Base-by-base conservation (phyloP, 345 rosid genomes). In the Brassica juncea region DNA sequence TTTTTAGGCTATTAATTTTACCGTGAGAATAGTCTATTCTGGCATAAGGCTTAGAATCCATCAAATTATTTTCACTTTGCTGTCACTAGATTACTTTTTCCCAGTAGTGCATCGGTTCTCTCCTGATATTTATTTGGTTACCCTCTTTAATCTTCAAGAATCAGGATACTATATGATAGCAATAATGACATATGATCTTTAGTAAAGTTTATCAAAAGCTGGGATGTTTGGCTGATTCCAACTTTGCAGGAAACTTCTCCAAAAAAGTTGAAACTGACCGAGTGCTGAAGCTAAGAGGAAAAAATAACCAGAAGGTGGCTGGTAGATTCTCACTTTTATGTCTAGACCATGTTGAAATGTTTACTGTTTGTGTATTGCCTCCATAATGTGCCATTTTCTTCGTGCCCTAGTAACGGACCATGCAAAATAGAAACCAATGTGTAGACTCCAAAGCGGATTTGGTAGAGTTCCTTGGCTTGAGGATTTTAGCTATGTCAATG, bases 251-350 rank as follows among this genome's bases (percentile, higher is more conserved):
- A 75, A 78, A 74, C 66, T 61, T 68, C 80, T 64, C 86, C 75
- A 83, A 73, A 66, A 62, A 21, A 19, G 83, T 77, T 70, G 87
- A 80, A 71, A 80, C 60, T 60, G 84, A 82, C 70, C 68, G 58
- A 76, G 74, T 42, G 74, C 61, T 79, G n/a, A 58, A 73, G 67
- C 77, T 82, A 12, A 30, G 72, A 68, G 73, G 85, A 72, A 80
- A 79, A 54, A 81, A 76, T 72, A 82, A 86, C 82, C 82, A 69
- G 91, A 90, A 89, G 97, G 97, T 94, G 89, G 90, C 88, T 84
- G 97, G 88, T 89, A 87, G 85, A 86, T 81, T 92, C 91, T 87
- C 71, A 78, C 78, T 84, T 60, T 75, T 84, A 66, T 73, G 59
- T 82, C 27, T 68, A 75, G 86, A 59, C 62, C 42, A 62, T 37